Evolutionary conservation across 31 red algal genomes (phyloP).

Genomic region (Bonnemaisonia californica): DNA sequence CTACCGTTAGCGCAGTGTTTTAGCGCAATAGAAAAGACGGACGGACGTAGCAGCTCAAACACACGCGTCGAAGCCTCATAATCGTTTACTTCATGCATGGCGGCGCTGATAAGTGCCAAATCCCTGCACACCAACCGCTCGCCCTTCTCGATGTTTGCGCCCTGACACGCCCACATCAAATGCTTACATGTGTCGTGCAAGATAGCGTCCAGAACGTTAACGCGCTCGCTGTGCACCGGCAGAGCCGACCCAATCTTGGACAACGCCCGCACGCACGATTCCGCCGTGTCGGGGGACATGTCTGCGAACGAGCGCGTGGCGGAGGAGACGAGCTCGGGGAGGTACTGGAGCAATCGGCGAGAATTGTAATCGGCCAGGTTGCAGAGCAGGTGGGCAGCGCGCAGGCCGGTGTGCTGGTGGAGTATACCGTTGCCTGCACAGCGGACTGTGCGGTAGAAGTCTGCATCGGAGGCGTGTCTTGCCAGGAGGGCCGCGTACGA

Average conservation of each 20-base stretch:
- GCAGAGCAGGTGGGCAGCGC: neutral
- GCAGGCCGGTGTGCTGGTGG: neutral
- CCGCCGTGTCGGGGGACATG: neutral
- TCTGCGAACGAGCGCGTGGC: neutral
- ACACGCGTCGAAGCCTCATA: slow-evolving; percentile 26
- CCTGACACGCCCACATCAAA: neutral
- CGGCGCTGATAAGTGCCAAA: slow-evolving; percentile 18
- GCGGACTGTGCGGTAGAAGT: neutral
- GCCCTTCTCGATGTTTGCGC: neutral
- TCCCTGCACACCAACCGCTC: slow-evolving; percentile 22
- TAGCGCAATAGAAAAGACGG: slow-evolving; percentile 19
- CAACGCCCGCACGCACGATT: neutral
- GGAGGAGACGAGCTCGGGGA: neutral
- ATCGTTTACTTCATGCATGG: slow-evolving; percentile 41
- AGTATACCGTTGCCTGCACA: slow-evolving; percentile 3
- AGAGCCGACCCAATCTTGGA: neutral
- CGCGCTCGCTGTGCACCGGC: neutral
- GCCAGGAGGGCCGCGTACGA: neutral
- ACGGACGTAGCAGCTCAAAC: slow-evolving; percentile 11
- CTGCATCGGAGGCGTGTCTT: neutral
- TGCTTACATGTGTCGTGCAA: slow-evolving; percentile 29
- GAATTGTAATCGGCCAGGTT: neutral
- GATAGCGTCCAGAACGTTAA: slow-evolving; percentile 19
- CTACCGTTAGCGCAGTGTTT: slow-evolving; percentile 25
- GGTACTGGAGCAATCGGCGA: neutral